phyloP scores from a whole-genome alignment of 192 early-diverging fungal genomes.

The Coemansia sp. region DNA sequence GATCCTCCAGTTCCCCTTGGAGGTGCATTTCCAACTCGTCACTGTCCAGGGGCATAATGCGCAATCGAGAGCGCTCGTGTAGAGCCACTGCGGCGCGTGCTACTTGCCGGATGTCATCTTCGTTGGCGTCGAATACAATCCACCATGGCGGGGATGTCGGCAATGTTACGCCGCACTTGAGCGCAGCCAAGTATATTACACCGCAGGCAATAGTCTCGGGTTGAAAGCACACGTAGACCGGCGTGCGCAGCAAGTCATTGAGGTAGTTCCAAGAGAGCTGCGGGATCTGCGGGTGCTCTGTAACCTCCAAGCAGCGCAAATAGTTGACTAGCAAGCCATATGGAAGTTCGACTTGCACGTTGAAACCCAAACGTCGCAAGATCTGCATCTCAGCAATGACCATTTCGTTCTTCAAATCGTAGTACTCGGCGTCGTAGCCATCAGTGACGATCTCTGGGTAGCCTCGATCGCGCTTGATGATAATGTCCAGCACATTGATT shows the following conservation, averaged over 20 bases:
- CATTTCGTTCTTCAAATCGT: conserved; percentile 80
- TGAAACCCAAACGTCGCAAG: conserved; percentile 85
- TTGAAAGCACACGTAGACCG: conserved; percentile 51
- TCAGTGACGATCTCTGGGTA: conserved; percentile 59
- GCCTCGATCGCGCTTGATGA: conserved; percentile 61
- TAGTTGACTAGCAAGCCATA: conserved; percentile 96
- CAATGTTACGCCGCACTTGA: conserved; percentile 63
- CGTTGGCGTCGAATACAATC: conserved; percentile 76
- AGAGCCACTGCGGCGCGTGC: conserved; percentile 64
- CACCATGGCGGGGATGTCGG: conserved; percentile 84
- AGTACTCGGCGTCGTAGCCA: conserved; percentile 62
- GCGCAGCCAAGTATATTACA: conserved; percentile 80
- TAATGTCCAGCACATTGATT: conserved; percentile 76
- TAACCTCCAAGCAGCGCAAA: conserved; percentile 76
- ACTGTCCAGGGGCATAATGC: conserved; percentile 60
- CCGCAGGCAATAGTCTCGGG: conserved; percentile 77
- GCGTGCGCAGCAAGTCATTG: conserved; percentile 76
- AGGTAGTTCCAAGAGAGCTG: conserved; percentile 93
- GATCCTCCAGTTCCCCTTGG: conserved; percentile 12
- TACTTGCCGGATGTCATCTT: conserved; percentile 65
- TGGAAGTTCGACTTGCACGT: conserved; percentile 96
- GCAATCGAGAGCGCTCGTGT: conserved; percentile 57
- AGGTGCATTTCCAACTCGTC: conserved; percentile 57
- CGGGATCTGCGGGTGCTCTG: conserved; percentile 71
- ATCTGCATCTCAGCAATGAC: conserved; percentile 87